Conservation (phyloP, 768 basidiomycete genomes). For the Myochromella boudieri region DNA sequence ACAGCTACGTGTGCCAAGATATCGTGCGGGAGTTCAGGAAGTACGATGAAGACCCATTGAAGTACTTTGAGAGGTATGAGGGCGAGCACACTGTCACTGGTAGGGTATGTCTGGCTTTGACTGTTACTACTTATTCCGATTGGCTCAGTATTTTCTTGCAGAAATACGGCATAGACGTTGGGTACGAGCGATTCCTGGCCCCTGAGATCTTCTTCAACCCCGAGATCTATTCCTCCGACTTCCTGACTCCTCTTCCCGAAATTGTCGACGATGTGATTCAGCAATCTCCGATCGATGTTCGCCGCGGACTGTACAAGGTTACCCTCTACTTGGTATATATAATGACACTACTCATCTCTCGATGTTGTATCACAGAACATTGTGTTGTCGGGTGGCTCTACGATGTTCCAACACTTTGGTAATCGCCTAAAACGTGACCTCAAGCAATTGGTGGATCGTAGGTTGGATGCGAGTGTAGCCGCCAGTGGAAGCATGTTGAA, state of each 20-base stretch:
- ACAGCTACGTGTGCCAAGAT: constrained; percentile 98
- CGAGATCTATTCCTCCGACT: constrained; percentile 96
- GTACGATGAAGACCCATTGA: constrained; percentile 94
- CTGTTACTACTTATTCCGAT: not conserved
- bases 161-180: constrained; percentile 95
- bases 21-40: constrained; percentile 99
- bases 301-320: constrained; percentile 95
- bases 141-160: constrained; percentile 26
- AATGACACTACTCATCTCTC: not conserved
- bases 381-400: constrained; percentile 94
- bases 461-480: constrained; percentile 75
- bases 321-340: constrained; percentile 7
- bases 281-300: constrained; percentile 93
- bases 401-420: constrained; percentile 99
- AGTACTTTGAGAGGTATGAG: constrained; percentile 91
- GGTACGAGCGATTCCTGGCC: constrained; percentile 98
- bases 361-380: constrained; percentile 68
- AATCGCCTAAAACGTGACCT: constrained; percentile 93
- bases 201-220: constrained; percentile 99
- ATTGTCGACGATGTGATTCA: constrained; percentile 97
- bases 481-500: constrained; percentile 75
- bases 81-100: constrained; percentile 93
- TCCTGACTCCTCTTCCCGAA: constrained; percentile 92
- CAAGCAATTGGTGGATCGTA: constrained; percentile 89
- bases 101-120: constrained; percentile 50